Evolutionary conservation across 2,329 filamentous ascomycete species (phyloP), one percentile per base, ranked within the genome.

Genomic region (Pyrenochaeta sp.): DNA sequence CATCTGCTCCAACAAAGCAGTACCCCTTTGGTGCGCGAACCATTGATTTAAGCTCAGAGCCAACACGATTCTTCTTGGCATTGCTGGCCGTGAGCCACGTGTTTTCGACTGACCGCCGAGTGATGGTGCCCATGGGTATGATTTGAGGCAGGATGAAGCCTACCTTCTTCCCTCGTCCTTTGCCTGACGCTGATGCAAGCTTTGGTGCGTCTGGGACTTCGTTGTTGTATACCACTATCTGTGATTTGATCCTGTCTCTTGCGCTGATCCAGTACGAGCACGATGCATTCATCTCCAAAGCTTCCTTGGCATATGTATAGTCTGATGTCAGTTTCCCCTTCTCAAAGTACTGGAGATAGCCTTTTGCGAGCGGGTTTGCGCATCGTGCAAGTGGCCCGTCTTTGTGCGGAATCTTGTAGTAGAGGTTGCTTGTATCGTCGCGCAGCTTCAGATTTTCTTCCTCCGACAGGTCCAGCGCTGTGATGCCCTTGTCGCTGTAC

Each of bases 251-350:
- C 44, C 95, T 84, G 69, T 97, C 92, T 57, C 95, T 85, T 14
- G 95, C 93, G 68, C 92, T 97, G 66, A 99, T 98, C 95, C 96
- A 99, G 76, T 99, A 99, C 0, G 94, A 98, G 73, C 96, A 99
- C 0, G 92, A 97, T 0, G 95, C 92, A 66, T 99, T 99, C 95
- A 99, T 99, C 66, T 98, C 90, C 37, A 99, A 80, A 0, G 96
- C 95, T 73, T 97, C 92, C 70, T 96, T 98, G 0, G 95, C 95
- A 67, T 97, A 94, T 0, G 87, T 74, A 67, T 90, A 98, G 73
- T 97, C 90, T 0, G 94, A 98, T 0, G 91, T 91, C 2, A 99
- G 79, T 0, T 85, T 91, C 0, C 92, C 94, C 31, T 90, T 90
- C 67, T 99, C 95, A 67, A 99, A 98, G 73, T 96, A 97, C 45